phyloP scores from a whole-genome alignment of 1,284 basidiomycete genomes.

The Spongispora temasekensis region DNA sequence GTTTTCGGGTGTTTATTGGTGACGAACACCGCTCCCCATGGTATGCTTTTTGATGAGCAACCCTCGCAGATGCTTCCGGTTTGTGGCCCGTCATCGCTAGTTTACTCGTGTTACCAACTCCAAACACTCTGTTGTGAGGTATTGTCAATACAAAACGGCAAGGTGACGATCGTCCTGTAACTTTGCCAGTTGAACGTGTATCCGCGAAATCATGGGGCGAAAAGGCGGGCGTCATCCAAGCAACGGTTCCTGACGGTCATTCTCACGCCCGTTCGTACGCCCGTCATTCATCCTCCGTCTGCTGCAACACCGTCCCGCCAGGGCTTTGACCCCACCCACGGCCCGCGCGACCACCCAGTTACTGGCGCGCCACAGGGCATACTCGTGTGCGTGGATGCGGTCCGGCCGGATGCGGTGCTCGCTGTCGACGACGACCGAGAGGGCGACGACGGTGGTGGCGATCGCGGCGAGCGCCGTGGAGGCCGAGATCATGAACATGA shows the following conservation, averaged over 20 bases:
- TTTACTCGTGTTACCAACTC: too few relatives aligned
- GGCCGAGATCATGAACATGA: conserved; percentile 89
- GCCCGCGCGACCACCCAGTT: conserved; percentile 30
- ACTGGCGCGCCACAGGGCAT: conserved; percentile 49
- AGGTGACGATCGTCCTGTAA: too few relatives aligned
- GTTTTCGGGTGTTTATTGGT: too few relatives aligned
- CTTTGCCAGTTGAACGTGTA: too few relatives aligned
- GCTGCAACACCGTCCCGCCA: conserved; percentile 13
- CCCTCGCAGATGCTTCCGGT: too few relatives aligned
- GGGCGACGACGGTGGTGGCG: conserved; percentile 58
- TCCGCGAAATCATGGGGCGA: too few relatives aligned
- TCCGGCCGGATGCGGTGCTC: conserved; percentile 73
- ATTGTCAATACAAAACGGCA: too few relatives aligned
- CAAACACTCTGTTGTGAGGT: too few relatives aligned
- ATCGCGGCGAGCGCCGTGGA: conserved; percentile 71
- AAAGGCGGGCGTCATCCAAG: conserved; percentile 20
- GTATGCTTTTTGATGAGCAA: too few relatives aligned
- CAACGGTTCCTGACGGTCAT: conserved; percentile 7
- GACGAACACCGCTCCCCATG: too few relatives aligned
- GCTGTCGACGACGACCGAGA: conserved; percentile 64
- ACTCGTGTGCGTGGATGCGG: conserved; percentile 54
- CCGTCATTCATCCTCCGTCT: conserved; percentile 3
- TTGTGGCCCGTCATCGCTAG: too few relatives aligned
- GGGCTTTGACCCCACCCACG: conserved; percentile 10
- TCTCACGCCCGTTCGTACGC: background rate